Conservation (phyloP, 1,284 basidiomycete genomes). For the Leucocoprinus gongylophorus region DNA sequence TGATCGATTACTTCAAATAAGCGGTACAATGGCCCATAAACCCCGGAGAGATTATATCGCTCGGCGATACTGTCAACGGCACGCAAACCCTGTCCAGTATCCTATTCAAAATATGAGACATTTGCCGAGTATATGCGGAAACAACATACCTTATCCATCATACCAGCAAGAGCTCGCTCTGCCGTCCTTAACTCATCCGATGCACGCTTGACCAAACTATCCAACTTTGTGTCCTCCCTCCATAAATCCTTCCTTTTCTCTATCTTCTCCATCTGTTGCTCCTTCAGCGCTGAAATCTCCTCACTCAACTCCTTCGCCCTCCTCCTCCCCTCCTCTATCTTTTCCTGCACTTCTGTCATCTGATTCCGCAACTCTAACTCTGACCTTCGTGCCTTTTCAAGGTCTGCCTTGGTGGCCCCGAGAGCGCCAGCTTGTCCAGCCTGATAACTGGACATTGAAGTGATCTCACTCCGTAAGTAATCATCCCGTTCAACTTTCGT, state of each 20-base stretch:
- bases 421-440: constrained; percentile 45
- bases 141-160: constrained; percentile 86
- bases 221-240: constrained; percentile 90
- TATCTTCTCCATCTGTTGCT: constrained; percentile 62
- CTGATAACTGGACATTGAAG: constrained; percentile 55
- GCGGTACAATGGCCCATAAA: constrained; percentile 91
- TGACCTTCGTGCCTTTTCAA: constrained; percentile 38
- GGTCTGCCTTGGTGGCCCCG: constrained; percentile 41
- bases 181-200: constrained; percentile 74
- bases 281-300: constrained; percentile 59
- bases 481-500: constrained; percentile 77
- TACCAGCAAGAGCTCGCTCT: constrained; percentile 75
- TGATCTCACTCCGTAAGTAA: constrained; percentile 70
- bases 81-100: constrained; percentile 82
- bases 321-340: constrained; percentile 72
- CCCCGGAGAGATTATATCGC: constrained; percentile 66
- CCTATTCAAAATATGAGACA: constrained; percentile 39
- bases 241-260: constrained; percentile 91
- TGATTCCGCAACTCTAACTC: constrained; percentile 53
- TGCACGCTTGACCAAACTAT: constrained; percentile 70
- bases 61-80: constrained; percentile 81
- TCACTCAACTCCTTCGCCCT: constrained; percentile 64
- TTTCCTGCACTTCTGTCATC: constrained; percentile 56
- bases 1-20: constrained; percentile 87
- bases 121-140: neutral